These are phyloP conservation scores for Aphanocladium album DNA, from an alignment of 2,329 filamentous ascomycete species.

Conservation along the genomic window DNA sequence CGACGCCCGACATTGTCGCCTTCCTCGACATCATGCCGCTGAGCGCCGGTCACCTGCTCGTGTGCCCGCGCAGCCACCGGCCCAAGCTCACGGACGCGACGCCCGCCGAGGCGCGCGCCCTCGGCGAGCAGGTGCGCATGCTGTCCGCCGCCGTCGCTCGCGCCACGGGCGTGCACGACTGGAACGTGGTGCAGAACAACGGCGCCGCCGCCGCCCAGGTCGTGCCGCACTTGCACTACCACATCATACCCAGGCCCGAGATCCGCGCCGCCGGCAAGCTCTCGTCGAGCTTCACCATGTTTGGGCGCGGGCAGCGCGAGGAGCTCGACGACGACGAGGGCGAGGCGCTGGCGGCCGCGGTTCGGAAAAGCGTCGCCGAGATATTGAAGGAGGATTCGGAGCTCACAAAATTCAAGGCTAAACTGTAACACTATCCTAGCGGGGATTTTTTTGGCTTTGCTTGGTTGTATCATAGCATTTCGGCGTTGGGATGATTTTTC, in stretches of 20 bases:
- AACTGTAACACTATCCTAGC: conserved; percentile 26
- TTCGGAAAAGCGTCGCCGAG: conserved; percentile 46
- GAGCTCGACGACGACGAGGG: conserved; percentile 76
- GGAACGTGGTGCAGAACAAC: conserved; percentile 98
- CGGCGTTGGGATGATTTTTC: conserved; percentile 1
- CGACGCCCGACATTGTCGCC: conserved; percentile 70
- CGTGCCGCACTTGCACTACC: conserved; percentile 90
- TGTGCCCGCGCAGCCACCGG: conserved; percentile 72
- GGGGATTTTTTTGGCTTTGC: background rate
- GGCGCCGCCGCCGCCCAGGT: conserved; percentile 85
- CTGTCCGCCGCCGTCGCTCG: conserved; percentile 66
- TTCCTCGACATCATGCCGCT: conserved; percentile 94
- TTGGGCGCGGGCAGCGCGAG: conserved; percentile 66
- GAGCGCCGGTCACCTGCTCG: conserved; percentile 73
- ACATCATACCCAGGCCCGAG: conserved; percentile 82
- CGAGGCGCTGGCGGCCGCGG: conserved; percentile 48
- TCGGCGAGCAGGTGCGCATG: conserved; percentile 64
- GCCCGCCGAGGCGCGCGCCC: conserved; percentile 57
- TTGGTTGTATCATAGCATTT: conserved; percentile 5
- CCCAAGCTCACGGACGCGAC: conserved; percentile 71
- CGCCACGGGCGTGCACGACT: conserved; percentile 70
- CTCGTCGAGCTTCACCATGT: conserved; percentile 74
- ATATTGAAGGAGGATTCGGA: conserved; percentile 40
- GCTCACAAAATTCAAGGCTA: conserved; percentile 25
- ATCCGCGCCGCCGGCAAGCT: conserved; percentile 47